Percentiles rank a stretch among this genome's conserved stretches.
Conservation (phyloP, 2,329 filamentous ascomycete species). For the Arachnomyces sp. region DNA sequence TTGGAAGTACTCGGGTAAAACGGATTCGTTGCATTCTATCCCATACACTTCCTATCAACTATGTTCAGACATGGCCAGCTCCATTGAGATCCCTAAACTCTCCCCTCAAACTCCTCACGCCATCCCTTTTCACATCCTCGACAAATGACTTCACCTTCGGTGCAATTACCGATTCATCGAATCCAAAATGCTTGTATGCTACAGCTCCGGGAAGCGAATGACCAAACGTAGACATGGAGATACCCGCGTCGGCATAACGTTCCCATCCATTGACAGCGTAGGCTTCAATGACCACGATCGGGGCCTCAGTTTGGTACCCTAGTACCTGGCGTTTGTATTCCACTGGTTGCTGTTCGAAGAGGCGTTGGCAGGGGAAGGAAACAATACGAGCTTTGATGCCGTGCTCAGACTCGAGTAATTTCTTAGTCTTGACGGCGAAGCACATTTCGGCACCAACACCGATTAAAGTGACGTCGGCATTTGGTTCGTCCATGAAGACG, state of each 20-base stretch:
- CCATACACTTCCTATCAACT: too few relatives aligned
- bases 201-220: slow-evolving; percentile 45
- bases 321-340: slow-evolving; percentile 41
- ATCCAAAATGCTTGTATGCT: slow-evolving; percentile 52
- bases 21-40: too few relatives aligned
- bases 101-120: too few relatives aligned
- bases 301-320: slow-evolving; percentile 29
- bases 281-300: slow-evolving; percentile 43
- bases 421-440: slow-evolving; percentile 39
- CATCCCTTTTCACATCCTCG: too few relatives aligned
- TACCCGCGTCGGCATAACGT: slow-evolving; percentile 44
- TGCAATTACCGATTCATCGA: slow-evolving; percentile 41
- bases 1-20: too few relatives aligned
- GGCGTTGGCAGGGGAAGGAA: slow-evolving; percentile 44
- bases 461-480: slow-evolving; percentile 41
- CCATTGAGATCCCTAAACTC: too few relatives aligned
- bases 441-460: slow-evolving; percentile 45
- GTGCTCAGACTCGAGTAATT: slow-evolving; percentile 32
- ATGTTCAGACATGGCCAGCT: too few relatives aligned
- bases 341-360: slow-evolving; percentile 42
- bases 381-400: slow-evolving; percentile 39
- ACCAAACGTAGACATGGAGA: slow-evolving; percentile 41
- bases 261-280: slow-evolving; percentile 47
- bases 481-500: slow-evolving; percentile 28
- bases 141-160: slow-evolving; percentile 16